Evolutionary conservation across 2,329 filamentous ascomycete genomes (phyloP), one percentile per base, ranked within the genome.

Genomic region (Fusarium torulosum): DNA sequence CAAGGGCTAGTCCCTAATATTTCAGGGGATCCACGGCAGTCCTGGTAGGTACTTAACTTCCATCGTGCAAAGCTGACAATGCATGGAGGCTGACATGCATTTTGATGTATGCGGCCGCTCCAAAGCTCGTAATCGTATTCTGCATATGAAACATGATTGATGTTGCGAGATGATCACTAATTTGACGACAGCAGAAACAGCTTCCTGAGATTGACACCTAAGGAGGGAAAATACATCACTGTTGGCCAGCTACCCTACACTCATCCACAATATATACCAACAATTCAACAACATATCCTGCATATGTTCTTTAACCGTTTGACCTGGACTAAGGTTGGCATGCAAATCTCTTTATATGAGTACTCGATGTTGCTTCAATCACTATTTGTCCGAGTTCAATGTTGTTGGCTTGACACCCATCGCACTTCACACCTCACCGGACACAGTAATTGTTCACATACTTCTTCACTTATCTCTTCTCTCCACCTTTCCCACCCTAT

Each of bases 61-160:
- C 17, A 37, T 46, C 13, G 23, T 40, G 37, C 23, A 46, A 20
- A 44, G 35, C 59, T 64, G 50, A 55, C 25, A 9, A 25, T 57
- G 63, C 44, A 35, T 55, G 33, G 25, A 45, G 25, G 27, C 27
- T 11, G 10, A 11, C 27, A 29, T 29, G 27, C 27, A 29, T 13
- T 29, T 29, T 29, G 27, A 29, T 25, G 25, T 52, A 21, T 19
- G 56, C 9, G 37, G 20, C 43, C 33, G 31, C 33, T 38, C 13
- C 6, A 13, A 37, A 37, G 13, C 45, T 63, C 60, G 53, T 63
- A 63, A 59, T 63, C 60, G 51, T 67, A 52, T 66, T 66, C 21
- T 6, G 45, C n/a, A 50, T 44, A 25, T 25, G 33, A 46, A 43
- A 35, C 35, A 19, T n/a, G 6, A 42, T 17, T 15, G 31, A 15